A percentile compares a stretch with the other conserved stretches of the same genome.
phyloP scores from a whole-genome alignment of 2,329 filamentous ascomycete genomes.

The Pestalotiopsis sp. region DNA sequence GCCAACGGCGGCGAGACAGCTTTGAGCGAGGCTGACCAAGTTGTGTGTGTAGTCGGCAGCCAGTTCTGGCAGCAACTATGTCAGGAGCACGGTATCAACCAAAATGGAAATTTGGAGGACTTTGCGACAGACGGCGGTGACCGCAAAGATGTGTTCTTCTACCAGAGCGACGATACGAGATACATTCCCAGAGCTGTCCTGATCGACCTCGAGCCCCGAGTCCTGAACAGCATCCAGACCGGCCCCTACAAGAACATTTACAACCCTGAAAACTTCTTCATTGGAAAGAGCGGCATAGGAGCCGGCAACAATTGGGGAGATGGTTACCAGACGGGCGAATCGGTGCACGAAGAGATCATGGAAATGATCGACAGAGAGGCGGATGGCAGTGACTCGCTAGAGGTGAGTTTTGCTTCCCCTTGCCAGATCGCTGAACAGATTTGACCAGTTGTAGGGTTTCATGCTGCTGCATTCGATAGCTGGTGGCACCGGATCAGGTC shows the following conservation, averaged over 20 bases:
- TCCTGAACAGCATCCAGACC: slow-evolving; percentile 90
- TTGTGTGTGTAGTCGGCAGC: slow-evolving; percentile 72
- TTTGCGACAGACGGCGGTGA: slow-evolving; percentile 98
- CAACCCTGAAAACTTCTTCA: slow-evolving; percentile 98
- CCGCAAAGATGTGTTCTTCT: slow-evolving; percentile 99
- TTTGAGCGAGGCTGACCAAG: slow-evolving; percentile 31
- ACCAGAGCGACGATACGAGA: slow-evolving; percentile 97
- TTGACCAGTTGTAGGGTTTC: slow-evolving; percentile 67
- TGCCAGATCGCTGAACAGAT: neutral
- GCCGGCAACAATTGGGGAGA: slow-evolving; percentile 99
- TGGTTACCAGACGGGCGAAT: slow-evolving; percentile 90
- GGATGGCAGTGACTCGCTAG: slow-evolving; percentile 94
- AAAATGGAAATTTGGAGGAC: slow-evolving; percentile 95
- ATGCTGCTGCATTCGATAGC: slow-evolving; percentile 99
- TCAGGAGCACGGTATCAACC: slow-evolving; percentile 96
- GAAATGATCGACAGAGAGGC: slow-evolving; percentile 99
- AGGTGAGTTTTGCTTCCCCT: slow-evolving; percentile 54
- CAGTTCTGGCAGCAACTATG: slow-evolving; percentile 99
- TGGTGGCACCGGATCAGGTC: slow-evolving; percentile 92
- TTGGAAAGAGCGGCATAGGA: slow-evolving; percentile 89
- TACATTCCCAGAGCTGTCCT: slow-evolving; percentile 97
- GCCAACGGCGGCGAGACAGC: slow-evolving; percentile 14
- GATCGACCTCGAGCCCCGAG: slow-evolving; percentile 90
- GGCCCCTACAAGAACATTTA: slow-evolving; percentile 98
- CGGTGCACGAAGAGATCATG: slow-evolving; percentile 94